Evolutionary conservation across 257 asterid genomes (phyloP), one percentile per base, ranked within the genome.

Genomic region (Forsythia suspensa): DNA sequence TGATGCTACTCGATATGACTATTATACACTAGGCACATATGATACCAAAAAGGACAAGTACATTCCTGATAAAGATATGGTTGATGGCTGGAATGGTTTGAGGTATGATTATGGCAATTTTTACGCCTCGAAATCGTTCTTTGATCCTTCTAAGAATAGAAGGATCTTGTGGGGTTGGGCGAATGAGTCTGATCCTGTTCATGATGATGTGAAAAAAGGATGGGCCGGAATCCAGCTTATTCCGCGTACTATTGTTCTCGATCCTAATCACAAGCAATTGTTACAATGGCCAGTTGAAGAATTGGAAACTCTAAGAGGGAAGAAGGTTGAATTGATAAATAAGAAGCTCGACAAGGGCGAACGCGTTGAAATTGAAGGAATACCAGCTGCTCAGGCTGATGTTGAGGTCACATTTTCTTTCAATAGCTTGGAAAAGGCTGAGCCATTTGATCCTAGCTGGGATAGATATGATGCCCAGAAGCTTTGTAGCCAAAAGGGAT

Each of bases 301-400:
- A 73, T 10, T 87, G 39, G 79, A 85, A 52, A 40, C 66, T 63
- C 80, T 83, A 9, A 80, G 92, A 80, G 81, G 71, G 3, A 2
- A 85, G 6, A 82, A 72, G 12, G 84, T 89, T 0, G 76, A 77
- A 16, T 15, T 87, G 48, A 77, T 72, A 20, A 75, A 79, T 4
- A 78, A 66, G 20, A 82, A 46, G 71, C 80, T 89, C 0, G 55
- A 41, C 0, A 78, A 75, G 51, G 89, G 86, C 21, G 80, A 51
- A 0, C 29, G 34, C 21, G 44, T 87, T 37, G 79, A 82, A 73
- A 63, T 89, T 73, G 81, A 82, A 73, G 90, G 93, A 75, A 81
- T 89, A 72, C 85, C 88, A 73, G 80, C 90, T 20, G 85, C 90
- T 71, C 91, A 89, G 90, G 93, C 88, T 40, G 91, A 88, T 76